These are phyloP conservation scores for Phaseolus coccineus DNA, from an alignment of 331 rosid genomes.

Conservation along the genomic window DNA sequence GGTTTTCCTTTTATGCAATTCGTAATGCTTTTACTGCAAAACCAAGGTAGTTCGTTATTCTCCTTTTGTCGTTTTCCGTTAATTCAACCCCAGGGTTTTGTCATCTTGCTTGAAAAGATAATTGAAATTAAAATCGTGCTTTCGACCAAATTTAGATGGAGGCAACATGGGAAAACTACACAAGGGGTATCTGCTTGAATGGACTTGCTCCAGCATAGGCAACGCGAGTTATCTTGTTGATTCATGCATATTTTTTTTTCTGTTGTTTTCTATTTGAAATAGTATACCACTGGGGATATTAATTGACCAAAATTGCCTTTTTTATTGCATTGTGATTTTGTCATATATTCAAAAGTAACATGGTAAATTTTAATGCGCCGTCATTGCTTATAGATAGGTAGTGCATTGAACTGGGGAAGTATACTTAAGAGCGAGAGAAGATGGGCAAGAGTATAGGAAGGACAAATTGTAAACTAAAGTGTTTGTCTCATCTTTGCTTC, in stretches of 20 bases:
- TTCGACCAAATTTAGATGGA: slow-evolving; percentile 43
- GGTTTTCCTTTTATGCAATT: slow-evolving; percentile 47
- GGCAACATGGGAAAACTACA: slow-evolving; percentile 13
- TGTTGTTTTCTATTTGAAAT: background rate
- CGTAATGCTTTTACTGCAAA: slow-evolving; percentile 29
- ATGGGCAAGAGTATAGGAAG: slow-evolving; percentile 26
- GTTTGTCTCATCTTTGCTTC: slow-evolving; percentile 21
- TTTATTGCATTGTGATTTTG: slow-evolving; percentile 13
- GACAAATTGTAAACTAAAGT: background rate
- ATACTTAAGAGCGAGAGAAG: slow-evolving; percentile 35
- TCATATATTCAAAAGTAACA: slow-evolving; percentile 21
- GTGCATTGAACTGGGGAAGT: slow-evolving; percentile 47
- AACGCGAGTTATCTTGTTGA: slow-evolving; percentile 16
- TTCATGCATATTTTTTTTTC: slow-evolving; percentile 34
- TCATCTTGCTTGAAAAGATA: slow-evolving; percentile 25
- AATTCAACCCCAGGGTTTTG: slow-evolving; percentile 67
- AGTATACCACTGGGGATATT: slow-evolving; percentile 8
- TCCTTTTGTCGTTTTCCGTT: slow-evolving; percentile 38
- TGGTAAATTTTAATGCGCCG: background rate
- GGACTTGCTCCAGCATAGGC: slow-evolving; percentile 19
- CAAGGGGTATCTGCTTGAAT: slow-evolving; percentile 35
- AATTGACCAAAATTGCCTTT: background rate
- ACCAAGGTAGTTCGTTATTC: slow-evolving; percentile 43
- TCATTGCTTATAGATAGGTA: slow-evolving; percentile 37
- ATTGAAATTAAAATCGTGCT: background rate